Evolutionary conservation across 352 stramenopile species (phyloP), one percentile per base, ranked within the genome.

Genomic region (Globisporangium alternatum): DNA sequence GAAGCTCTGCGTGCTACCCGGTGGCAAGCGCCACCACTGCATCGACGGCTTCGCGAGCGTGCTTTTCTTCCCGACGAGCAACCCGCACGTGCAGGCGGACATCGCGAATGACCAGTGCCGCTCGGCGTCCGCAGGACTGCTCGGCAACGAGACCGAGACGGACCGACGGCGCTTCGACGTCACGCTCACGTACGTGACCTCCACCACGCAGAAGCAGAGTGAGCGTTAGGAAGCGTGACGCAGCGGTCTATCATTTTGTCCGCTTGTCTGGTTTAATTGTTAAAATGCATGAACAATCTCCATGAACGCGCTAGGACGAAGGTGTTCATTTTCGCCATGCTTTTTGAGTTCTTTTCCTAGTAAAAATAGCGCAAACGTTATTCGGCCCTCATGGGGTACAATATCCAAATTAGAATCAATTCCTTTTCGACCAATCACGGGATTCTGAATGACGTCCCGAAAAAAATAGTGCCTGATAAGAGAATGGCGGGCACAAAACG

Each of bases 31-130:
- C 25, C 57, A 68, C 56, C 56, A 65, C 35, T 60, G 57, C 47
- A 47, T 65, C 57, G 56, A 65, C 19, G 63, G 63, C 35, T 68
- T 68, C 41, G 45, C 35, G 37, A 68, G 63, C 56, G 63, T 68
- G 45, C 63, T 68, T 25, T 68, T 68, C 56, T 68, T 68, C 17
- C 63, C 63, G 3, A 68, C 63, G 28, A 54, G 17, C 31, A 65
- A 65, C 21, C 37, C 63, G 17, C 17, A 48, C 31, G 56, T 68
- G 47, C 47, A 60, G 30, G 63, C 63, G n/a, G 47, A 65, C 39
- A 68, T 68, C 44, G 45, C 53, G 47, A 30, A 19, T 37, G 63
- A 68, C 35, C 37, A 60, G 39, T 64, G 63, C 33, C 63, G 56
- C 15, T 60, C 63, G 4, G 58, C 45, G 21, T 68, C 63, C 2